Evolutionary conservation across 1,284 basidiomycete genomes (phyloP).

Genomic region (Phellinidium pouzarii): DNA sequence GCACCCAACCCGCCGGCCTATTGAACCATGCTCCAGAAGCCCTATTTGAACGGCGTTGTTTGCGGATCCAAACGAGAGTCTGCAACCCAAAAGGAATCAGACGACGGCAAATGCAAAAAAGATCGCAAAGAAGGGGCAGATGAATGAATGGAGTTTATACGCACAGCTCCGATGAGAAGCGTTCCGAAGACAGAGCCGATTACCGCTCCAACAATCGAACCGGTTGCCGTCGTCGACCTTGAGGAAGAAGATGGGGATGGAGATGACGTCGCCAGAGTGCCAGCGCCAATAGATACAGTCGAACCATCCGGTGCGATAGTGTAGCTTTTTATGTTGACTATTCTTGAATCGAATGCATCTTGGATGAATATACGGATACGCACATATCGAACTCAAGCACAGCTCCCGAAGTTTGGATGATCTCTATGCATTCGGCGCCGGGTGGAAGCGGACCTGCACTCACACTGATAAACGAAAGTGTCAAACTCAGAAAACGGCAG

Average conservation of each 20-base stretch:
- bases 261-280: not conserved
- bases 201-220: slow-evolving; percentile 12
- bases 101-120: not conserved
- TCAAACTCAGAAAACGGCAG: no score
- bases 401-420: slow-evolving; percentile 8
- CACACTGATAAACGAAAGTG: not conserved
- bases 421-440: slow-evolving; percentile 13
- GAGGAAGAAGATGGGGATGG: slow-evolving; percentile 5
- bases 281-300: not conserved
- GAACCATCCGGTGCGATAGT: slow-evolving; percentile 12
- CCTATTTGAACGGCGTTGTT: slow-evolving; percentile 11
- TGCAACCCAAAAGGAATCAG: no score
- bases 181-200: slow-evolving; percentile 14
- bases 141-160: not conserved
- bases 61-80: slow-evolving; percentile 15
- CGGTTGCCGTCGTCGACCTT: not conserved
- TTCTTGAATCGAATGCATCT: not conserved
- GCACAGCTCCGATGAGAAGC: slow-evolving; percentile 9
- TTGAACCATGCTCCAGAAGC: slow-evolving; percentile 15
- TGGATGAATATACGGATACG: not conserved
- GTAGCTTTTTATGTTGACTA: not conserved
- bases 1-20: slow-evolving; percentile 13
- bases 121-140: not conserved
- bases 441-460: slow-evolving; percentile 4
- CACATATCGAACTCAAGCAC: slow-evolving; percentile 7